These are phyloP conservation scores for Ligustrum vulgare DNA, from an alignment of 257 asterid genomes.

Conservation along the genomic window DNA sequence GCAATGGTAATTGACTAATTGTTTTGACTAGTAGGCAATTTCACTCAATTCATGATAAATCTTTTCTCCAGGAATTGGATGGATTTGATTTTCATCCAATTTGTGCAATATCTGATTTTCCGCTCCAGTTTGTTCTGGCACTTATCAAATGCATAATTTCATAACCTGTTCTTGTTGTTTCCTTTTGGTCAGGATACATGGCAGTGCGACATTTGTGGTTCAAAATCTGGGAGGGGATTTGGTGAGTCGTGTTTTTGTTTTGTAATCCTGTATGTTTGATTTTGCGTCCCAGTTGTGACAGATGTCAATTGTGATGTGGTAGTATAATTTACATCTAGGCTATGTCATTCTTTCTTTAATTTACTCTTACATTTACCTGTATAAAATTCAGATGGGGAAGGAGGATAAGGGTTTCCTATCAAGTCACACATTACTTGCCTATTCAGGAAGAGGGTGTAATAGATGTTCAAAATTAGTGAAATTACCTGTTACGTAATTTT, in stretches of 20 bases:
- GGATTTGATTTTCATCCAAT: not conserved
- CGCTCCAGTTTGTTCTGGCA: not conserved
- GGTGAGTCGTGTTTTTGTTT: slow-evolving; percentile 53
- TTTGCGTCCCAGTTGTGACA: not conserved
- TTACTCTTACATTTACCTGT: not conserved
- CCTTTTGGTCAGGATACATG: slow-evolving; percentile 73
- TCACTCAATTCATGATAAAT: not conserved
- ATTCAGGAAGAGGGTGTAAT: not conserved
- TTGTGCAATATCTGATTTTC: slow-evolving; percentile 7
- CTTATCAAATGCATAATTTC: slow-evolving; percentile 23
- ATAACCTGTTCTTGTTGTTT: slow-evolving; percentile 20
- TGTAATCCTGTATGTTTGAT: not conserved
- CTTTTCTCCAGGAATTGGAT: slow-evolving; percentile 9
- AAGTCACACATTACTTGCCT: not conserved
- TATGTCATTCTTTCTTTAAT: slow-evolving; percentile 5
- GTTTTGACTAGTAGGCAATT: slow-evolving; percentile 17
- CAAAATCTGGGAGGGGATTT: slow-evolving; percentile 98
- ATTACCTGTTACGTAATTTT: no score
- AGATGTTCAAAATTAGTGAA: not conserved
- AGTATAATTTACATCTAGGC: not conserved
- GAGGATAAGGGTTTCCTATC: not conserved
- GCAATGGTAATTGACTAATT: slow-evolving; percentile 62
- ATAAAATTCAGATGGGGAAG: not conserved
- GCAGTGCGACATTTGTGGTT: slow-evolving; percentile 96
- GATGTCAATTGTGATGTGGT: slow-evolving; percentile 7